Evolutionary conservation across 106 monocot genomes (phyloP), one percentile per base, ranked within the genome.

Genomic region (Vanilla planifolia): DNA sequence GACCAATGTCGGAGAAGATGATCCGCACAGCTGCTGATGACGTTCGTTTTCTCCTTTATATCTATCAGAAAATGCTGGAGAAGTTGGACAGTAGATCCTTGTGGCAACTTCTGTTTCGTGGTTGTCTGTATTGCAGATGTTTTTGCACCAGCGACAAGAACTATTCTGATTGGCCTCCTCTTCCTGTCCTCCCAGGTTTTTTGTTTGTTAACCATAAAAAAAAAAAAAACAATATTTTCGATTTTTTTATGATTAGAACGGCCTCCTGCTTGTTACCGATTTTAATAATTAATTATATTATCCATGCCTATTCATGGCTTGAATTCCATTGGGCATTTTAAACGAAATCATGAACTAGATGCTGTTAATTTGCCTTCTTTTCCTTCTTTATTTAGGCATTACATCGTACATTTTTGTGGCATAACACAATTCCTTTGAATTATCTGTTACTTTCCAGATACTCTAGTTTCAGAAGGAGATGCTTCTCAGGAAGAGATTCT

Each of bases 1-100:
- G 96, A 59, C 96, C 90, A 48, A 73, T 96, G 86, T 74, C 90
- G 29, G 90, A 84, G 21, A 71, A 80, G 74, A 91, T 96, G 96
- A 68, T 91, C 62, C 86, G 81, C 33, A 60, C 86, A 42, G 90
- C 96, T 68, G 66, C 84, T 51, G 90, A 86, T 73, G 96, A 96
- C 74, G 90, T 96, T 20, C 86, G 90, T 40, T 96, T 91, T 79
- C 80, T 91, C 16, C 75, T 91, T 5, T 68, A 72, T 60, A 85
- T 96, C 36, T 84, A 91, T 63, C 59, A 81, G 25, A 87, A 83
- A 72, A 84, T 96, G 86, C 87, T 91, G 71, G 76, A 79, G 50
- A 96, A 75, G 62, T 72, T 96, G 65, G 79, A 57, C 60, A 63
- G 77, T 35, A 73, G 65, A 77, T 84, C 84, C 8, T 59, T 84